Base-by-base conservation (phyloP, 1,284 basidiomycete genomes). In the Cronartium quercuum region DNA sequence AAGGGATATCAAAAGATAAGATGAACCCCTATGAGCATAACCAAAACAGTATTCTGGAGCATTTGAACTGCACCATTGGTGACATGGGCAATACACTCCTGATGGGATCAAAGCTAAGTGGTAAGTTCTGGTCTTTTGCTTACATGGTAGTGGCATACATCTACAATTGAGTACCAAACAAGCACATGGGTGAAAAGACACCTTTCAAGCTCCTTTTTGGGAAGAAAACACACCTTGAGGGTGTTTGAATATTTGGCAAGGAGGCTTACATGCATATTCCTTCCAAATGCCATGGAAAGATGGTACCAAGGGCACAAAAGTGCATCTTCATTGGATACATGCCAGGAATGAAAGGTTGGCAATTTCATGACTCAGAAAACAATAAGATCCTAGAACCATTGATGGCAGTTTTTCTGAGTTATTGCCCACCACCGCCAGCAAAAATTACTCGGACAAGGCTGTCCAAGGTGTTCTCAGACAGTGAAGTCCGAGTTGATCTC, bases 121-220 rank as follows among this genome's bases (percentile, higher is more conserved):
- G 57, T 51, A 6, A 3, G 6, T 67, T 67, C 34, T 67, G 66
- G 66, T 35, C 42, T 12, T 38, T 58, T 29, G 15, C 51, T 38
- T 68, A 12, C 24, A 9, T 44, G 9, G 18, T 18, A 44, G 42
- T 18, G 9, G 9, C 42, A 9, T 18, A 44, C 18, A 9, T 73
- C 1, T 41, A 61, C 5, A 70, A 70, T 29, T 41, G 24, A 24
- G n/a, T 69, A 1, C 69, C 62, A 34, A 73, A 73, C 21, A 15
- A 47, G 10, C 10, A 21, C 3, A 65, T 44, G 13, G 44, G 69
- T 6, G n/a, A 64, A 4, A 2, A 38, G 3, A 65, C 62, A 34
- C 61, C 69, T 6, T 29, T 29, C 35, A 62, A 73, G 18, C 29
- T 37, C 3, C n/a, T 66, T 7, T 42, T 73, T 21, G 13, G 24